Evolutionary conservation across 768 basidiomycete genomes (phyloP).

Genomic region (Porphyrellus cyaneotinctus): DNA sequence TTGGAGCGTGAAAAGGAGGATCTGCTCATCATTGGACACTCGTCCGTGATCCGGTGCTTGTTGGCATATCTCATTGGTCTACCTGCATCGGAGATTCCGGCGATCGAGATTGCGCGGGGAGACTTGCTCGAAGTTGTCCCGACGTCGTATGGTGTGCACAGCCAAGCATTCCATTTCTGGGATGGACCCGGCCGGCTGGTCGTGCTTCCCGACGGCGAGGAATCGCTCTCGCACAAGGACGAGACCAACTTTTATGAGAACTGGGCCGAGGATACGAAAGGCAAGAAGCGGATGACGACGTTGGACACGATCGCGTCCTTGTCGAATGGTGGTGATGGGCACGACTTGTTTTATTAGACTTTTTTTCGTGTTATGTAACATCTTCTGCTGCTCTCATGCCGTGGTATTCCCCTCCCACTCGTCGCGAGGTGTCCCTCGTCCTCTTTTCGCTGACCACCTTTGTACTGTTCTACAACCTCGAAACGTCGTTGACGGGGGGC

Average conservation of each 20-base stretch:
- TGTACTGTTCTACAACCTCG: slow-evolving; percentile 70
- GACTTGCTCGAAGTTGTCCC: slow-evolving; percentile 93
- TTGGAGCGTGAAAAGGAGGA: slow-evolving; percentile 93
- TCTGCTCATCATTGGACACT: slow-evolving; percentile 93
- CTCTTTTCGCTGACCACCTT: slow-evolving; percentile 64
- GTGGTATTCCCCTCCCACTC: slow-evolving; percentile 64
- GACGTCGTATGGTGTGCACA: slow-evolving; percentile 85
- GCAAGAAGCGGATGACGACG: slow-evolving; percentile 44
- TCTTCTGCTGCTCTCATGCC: slow-evolving; percentile 35
- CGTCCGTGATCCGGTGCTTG: slow-evolving; percentile 95
- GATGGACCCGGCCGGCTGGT: slow-evolving; percentile 72
- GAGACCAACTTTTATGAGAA: slow-evolving; percentile 86
- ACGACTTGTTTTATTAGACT: slow-evolving; percentile 5
- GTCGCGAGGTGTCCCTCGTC: slow-evolving; percentile 69
- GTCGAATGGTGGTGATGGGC: slow-evolving; percentile 9
- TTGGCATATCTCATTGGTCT: slow-evolving; percentile 91
- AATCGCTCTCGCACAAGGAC: slow-evolving; percentile 43
- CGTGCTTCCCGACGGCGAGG: slow-evolving; percentile 33
- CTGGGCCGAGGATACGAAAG: slow-evolving; percentile 73
- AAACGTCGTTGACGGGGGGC: slow-evolving; percentile 53
- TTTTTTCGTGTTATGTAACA: not conserved
- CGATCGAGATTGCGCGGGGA: slow-evolving; percentile 94
- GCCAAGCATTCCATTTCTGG: slow-evolving; percentile 90
- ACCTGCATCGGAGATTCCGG: slow-evolving; percentile 93
- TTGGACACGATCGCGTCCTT: slow-evolving; percentile 28